Evolutionary conservation across 768 basidiomycete genomes (phyloP).

Genomic region (Boletus tylopilopsis): DNA sequence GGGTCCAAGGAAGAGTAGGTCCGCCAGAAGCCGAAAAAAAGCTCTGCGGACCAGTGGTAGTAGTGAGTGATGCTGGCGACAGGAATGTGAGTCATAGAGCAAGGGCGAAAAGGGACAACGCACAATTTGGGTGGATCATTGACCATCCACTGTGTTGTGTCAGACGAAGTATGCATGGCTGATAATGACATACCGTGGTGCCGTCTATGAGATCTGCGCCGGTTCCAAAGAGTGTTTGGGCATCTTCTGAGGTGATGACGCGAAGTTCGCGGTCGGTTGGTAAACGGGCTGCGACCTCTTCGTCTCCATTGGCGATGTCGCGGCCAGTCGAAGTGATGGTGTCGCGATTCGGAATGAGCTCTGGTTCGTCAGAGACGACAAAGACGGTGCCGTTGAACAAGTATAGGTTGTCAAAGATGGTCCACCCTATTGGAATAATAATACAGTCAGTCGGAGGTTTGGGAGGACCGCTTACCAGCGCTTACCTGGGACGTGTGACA

Average conservation of each 20-base stretch:
- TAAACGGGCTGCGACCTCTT: constrained; percentile 52
- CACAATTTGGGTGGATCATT: constrained; percentile 89
- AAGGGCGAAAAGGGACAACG: no score
- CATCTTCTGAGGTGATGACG: constrained; percentile 66
- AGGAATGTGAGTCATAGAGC: no score
- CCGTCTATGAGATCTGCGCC: constrained; percentile 78
- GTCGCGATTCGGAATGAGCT: constrained; percentile 57
- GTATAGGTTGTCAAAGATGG: constrained; percentile 82
- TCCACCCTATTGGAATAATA: no score
- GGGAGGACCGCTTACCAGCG: no score
- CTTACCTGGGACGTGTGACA: constrained; percentile 74
- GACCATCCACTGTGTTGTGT: constrained; percentile 55
- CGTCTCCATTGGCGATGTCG: constrained; percentile 53
- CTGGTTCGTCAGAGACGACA: constrained; percentile 73
- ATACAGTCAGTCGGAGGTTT: no score
- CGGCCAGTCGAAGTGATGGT: constrained; percentile 71
- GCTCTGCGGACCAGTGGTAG: constrained; percentile 91
- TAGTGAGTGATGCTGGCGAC: constrained; percentile 75
- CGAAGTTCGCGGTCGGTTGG: constrained; percentile 80
- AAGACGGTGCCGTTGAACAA: constrained; percentile 78
- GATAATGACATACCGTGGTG: constrained; percentile 48
- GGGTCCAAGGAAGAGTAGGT: constrained; percentile 82
- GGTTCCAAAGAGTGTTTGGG: constrained; percentile 63
- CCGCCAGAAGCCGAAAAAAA: constrained; percentile 90
- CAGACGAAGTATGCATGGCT: background rate